Evolutionary conservation across 2,329 filamentous ascomycete species (phyloP).

Genomic region (Sordariomycetes sp.): DNA sequence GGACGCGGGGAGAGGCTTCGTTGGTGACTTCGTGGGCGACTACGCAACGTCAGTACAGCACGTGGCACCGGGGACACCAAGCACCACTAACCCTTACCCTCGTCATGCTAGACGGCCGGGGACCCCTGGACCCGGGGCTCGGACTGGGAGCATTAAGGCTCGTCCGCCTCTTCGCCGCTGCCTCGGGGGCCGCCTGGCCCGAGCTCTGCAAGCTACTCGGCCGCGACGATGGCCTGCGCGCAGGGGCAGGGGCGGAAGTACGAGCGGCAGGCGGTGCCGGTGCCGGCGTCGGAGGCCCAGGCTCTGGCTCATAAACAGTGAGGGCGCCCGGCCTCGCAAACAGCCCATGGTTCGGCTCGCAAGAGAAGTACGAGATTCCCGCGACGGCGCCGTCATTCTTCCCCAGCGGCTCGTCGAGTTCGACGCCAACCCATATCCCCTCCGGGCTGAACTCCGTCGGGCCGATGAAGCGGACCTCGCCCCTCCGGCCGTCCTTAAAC

Average conservation of each 20-base stretch:
- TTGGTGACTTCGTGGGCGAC: constrained; percentile 70
- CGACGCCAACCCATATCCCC: constrained; percentile 82
- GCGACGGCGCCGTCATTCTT: constrained; percentile 93
- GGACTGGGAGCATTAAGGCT: constrained; percentile 62
- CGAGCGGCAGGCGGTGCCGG: constrained; percentile 15
- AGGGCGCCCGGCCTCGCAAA: constrained; percentile 69
- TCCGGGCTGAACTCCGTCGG: constrained; percentile 58
- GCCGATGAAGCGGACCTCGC: constrained; percentile 70
- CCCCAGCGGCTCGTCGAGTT: constrained; percentile 67
- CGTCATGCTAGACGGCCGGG: constrained; percentile 40
- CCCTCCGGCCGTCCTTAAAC: constrained; percentile 65
- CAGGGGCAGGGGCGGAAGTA: constrained; percentile 12
- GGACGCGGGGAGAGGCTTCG: constrained; percentile 54
- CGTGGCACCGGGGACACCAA: not conserved
- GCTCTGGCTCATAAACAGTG: constrained; percentile 37
- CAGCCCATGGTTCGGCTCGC: constrained; percentile 63
- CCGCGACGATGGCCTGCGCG: constrained; percentile 25
- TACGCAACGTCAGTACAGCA: constrained; percentile 16
- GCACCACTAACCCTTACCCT: constrained; percentile 27
- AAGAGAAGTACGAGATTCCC: constrained; percentile 81
- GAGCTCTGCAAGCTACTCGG: constrained; percentile 33
- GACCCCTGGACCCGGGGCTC: constrained; percentile 48
- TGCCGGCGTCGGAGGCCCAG: constrained; percentile 18
- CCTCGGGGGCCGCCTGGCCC: constrained; percentile 25
- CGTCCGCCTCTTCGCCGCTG: constrained; percentile 45